Evolutionary conservation across 768 basidiomycete genomes (phyloP), one percentile per base, ranked within the genome.

Genomic region (Coprinopsis strossmayeri): DNA sequence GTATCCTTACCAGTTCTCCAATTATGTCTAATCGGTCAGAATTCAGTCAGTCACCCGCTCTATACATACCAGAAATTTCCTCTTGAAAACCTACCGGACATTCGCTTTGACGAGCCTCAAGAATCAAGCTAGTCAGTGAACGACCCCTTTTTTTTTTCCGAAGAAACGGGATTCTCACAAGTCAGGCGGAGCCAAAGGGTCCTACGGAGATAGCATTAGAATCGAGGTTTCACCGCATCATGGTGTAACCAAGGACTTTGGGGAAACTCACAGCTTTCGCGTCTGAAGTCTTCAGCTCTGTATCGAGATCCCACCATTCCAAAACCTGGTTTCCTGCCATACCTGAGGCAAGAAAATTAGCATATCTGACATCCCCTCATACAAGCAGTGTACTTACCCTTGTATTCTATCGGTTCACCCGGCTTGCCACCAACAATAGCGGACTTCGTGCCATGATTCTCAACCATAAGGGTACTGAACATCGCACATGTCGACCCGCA

Each of bases 261-360:
- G 25, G 48, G 20, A 40, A 34, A 59, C 70, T 51, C 53, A 72
- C 76, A 34, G 64, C 66, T 63, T 79, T 68, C 53, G 81, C 57
- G 47, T 74, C 70, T 15, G 70, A 74, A 2, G 79, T 79, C 67
- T 80, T 79, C 52, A 82, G 74, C 59, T 81, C 80, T 7, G 73
- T 71, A 55, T 81, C 79, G 30, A 83, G 61, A 55, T 80, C 79
- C 10, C 60, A 54, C 79, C 79, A 82, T 56, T 82, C 80, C 17
- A 82, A 56, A 1, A 82, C 80, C 58, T 82, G 79, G 55, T 80
- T 79, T 1, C 79, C 79, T 3, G 78, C 75, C 78, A 81, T 81
- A 40, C 68, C 70, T 71, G 43, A 11, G 13, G 32, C 9, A n/a
- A 41, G 11, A 45, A 28, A 7, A 42, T 11, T 7, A 21, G 3